A percentile compares a stretch with the other conserved stretches of the same genome.
Evolutionary conservation across 1,284 basidiomycete genomes (phyloP).

Genomic region (Apiotrichum veenhuisii): DNA sequence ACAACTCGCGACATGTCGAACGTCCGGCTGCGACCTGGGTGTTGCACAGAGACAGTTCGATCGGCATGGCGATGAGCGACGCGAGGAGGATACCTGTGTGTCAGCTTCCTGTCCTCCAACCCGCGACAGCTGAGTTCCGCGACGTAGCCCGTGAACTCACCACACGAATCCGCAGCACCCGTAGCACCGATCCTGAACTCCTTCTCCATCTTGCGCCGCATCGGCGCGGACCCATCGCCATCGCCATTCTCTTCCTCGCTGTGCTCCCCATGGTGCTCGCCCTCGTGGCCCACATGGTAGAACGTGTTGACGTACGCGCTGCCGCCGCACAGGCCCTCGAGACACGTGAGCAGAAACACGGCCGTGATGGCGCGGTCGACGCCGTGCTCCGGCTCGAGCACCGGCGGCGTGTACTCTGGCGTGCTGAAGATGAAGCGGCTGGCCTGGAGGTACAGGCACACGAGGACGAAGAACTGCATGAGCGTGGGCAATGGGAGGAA

Average conservation of each 20-base stretch:
- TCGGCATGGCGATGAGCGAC: conserved; percentile 72
- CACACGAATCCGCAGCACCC: conserved; percentile 54
- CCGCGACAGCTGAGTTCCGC: no score
- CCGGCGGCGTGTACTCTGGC: conserved; percentile 30
- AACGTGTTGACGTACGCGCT: conserved; percentile 91
- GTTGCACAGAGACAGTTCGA: conserved; percentile 73
- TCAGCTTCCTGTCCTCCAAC: no score
- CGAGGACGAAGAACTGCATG: conserved; percentile 58
- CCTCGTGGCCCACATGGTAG: conserved; percentile 74
- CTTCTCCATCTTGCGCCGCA: conserved; percentile 55
- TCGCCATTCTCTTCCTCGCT: conserved; percentile 19
- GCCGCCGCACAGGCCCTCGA: conserved; percentile 85
- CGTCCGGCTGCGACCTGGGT: conserved; percentile 70
- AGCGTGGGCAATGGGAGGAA: conserved; percentile 58
- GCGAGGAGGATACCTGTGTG: conserved; percentile 75
- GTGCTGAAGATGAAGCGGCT: conserved; percentile 42
- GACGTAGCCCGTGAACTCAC: no score
- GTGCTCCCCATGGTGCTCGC: conserved; percentile 25
- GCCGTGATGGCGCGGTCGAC: conserved; percentile 58
- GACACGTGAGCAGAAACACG: conserved; percentile 71
- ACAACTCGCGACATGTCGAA: conserved; percentile 66
- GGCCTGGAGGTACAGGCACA: conserved; percentile 56
- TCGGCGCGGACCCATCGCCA: conserved; percentile 50
- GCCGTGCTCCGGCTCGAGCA: conserved; percentile 12
- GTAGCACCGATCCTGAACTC: conserved; percentile 88